These are phyloP conservation scores for Fusarium austroafricanum DNA, from an alignment of 2,329 filamentous ascomycete species.

Conservation along the genomic window DNA sequence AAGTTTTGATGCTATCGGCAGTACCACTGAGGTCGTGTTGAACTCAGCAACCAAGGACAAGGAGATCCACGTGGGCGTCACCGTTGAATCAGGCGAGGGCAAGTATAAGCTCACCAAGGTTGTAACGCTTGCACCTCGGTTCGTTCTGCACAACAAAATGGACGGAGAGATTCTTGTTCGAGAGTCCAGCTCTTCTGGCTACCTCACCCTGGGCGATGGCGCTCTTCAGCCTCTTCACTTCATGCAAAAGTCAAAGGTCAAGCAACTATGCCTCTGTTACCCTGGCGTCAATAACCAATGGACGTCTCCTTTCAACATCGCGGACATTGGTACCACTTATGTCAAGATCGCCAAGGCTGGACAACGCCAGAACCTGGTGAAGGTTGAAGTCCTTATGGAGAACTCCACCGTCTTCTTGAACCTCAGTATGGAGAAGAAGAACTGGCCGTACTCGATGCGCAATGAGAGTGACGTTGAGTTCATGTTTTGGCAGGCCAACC, in stretches of 20 bases:
- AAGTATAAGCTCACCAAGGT: conserved; percentile 99
- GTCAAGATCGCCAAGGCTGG: conserved; percentile 93
- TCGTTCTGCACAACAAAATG: conserved; percentile 93
- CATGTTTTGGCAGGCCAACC: conserved; percentile 94
- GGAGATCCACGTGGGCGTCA: conserved; percentile 92
- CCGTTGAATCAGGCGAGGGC: conserved; percentile 88
- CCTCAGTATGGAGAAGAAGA: conserved; percentile 88
- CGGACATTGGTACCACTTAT: conserved; percentile 90
- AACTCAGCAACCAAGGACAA: conserved; percentile 76
- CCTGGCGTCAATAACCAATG: conserved; percentile 96
- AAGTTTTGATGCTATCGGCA: conserved; percentile 97
- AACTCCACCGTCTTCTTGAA: conserved; percentile 93
- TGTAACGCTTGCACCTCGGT: conserved; percentile 90
- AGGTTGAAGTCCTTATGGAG: conserved; percentile 91
- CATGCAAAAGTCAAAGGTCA: conserved; percentile 82
- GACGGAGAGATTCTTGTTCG: conserved; percentile 89
- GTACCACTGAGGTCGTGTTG: conserved; percentile 87
- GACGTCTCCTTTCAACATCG: conserved; percentile 98
- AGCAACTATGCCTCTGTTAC: conserved; percentile 93
- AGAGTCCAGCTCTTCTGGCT: conserved; percentile 90
- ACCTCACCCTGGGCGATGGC: conserved; percentile 81
- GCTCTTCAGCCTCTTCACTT: conserved; percentile 89
- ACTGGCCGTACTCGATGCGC: conserved; percentile 98
- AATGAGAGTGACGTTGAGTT: conserved; percentile 98
- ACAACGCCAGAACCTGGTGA: conserved; percentile 87